A percentile compares a stretch with the other conserved stretches of the same genome.
Conservation (phyloP, 1,139 yeast species). For the Neolecta irregularis region DNA sequence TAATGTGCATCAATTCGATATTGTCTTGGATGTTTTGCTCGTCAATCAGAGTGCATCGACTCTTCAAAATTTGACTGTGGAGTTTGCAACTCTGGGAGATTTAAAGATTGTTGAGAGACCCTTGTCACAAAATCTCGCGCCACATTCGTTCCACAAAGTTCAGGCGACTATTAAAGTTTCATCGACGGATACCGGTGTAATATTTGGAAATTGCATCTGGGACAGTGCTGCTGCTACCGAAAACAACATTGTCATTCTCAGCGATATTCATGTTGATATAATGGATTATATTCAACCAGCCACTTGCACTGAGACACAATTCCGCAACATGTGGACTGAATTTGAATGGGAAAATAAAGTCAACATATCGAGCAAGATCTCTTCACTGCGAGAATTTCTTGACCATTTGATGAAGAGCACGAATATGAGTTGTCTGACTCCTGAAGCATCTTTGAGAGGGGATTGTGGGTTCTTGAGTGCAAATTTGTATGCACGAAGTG, state of each 20-base stretch:
- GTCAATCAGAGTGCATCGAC: constrained; percentile 92
- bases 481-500: constrained; percentile 78
- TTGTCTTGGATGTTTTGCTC: constrained; percentile 78
- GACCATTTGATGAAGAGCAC: constrained; percentile 68
- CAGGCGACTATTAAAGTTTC: constrained; percentile 87
- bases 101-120: constrained; percentile 90
- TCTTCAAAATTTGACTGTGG: constrained; percentile 79
- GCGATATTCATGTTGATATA: constrained; percentile 89
- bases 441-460: constrained; percentile 47
- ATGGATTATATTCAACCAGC: constrained; percentile 97
- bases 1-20: constrained; percentile 89
- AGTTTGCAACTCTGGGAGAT: constrained; percentile 93
- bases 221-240: constrained; percentile 93
- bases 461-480: constrained; percentile 85
- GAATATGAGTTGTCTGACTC: constrained; percentile 86
- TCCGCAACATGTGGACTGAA: constrained; percentile 98
- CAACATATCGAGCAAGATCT: constrained; percentile 52
- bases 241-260: constrained; percentile 75
- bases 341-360: constrained; percentile 99
- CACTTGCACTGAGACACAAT: constrained; percentile 67
- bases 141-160: constrained; percentile 85
- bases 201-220: constrained; percentile 90
- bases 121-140: constrained; percentile 81
- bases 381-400: constrained; percentile 56
- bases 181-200: constrained; percentile 93